Conservation (phyloP, 305 asterid species). For the Rubia balearica region DNA sequence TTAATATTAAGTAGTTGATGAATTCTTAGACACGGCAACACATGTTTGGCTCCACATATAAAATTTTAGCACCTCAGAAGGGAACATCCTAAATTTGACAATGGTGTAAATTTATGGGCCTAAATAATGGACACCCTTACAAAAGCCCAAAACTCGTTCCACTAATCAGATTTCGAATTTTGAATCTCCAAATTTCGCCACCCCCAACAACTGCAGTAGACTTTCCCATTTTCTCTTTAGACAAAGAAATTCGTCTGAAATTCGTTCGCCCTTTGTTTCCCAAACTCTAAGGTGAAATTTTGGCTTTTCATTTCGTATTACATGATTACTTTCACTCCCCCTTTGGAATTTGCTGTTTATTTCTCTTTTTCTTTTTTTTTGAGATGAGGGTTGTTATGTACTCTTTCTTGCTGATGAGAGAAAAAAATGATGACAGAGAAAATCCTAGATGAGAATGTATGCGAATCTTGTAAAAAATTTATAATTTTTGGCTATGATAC, state of each 20-base stretch:
- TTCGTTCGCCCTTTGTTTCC: background rate
- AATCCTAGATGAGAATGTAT: background rate
- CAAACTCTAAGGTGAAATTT: background rate
- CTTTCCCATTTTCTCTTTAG: background rate
- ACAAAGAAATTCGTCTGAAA: background rate
- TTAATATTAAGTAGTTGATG: no score
- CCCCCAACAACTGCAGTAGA: background rate
- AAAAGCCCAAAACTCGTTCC: background rate
- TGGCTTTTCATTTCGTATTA: background rate
- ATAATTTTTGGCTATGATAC: no score
- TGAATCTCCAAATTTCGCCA: background rate
- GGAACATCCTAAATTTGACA: no score
- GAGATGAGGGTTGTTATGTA: background rate
- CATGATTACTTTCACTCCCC: background rate
- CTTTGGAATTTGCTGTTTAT: background rate
- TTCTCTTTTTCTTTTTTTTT: background rate
- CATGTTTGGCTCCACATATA: no score
- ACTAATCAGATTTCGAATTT: constrained; percentile 6
- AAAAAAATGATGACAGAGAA: background rate
- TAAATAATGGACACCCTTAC: background rate
- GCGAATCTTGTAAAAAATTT: background rate
- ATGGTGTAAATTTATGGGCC: background rate
- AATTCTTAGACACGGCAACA: no score
- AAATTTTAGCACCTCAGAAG: no score
- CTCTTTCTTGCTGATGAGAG: background rate